Base-by-base conservation (phyloP, 1,139 yeast species). In the Yamadazyma dushanensis region DNA sequence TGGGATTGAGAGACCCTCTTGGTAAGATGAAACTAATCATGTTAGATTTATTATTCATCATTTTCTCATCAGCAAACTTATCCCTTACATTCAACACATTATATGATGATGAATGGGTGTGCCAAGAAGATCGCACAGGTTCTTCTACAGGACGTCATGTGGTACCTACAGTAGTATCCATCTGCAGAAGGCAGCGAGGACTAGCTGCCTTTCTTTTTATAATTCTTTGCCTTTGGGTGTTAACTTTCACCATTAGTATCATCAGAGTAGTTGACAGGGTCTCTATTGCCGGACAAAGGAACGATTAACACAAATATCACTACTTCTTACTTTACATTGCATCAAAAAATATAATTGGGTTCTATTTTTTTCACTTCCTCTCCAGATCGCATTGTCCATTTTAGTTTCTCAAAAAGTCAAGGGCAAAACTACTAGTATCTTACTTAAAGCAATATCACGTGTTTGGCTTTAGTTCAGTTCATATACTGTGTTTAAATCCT, bases 11-110 rank as follows among this genome's bases (percentile, higher is more conserved):
- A 45, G 80, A 86, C 45, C 95, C 96, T 0, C 67, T 78, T 46
- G 89, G 84, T 18, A 90, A 90, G 54, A 76, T 90, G 72, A 73
- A 88, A 51, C 73, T 89, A 40, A 71, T 78, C 38, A 69, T 89
- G 73, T 67, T 88, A 45, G 98, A 92, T 54, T 66, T 90, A 33
- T 63, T 90, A 24, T 88, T 92, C 59, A 87, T 92, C 45, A 88
- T 92, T n/a, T 86, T 90, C 53, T 80, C 90, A n/a, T 80, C 95
- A 33, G 96, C 97, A 2, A 90, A 89, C 56, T 61, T 90, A 40
- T 80, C 97, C 6, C 70, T 92, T 34, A 79, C 96, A 2, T 89
- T 89, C 61, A 83, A 88, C 55, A 83, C 96, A 1, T 66, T 90
- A 36, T 85, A 69, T 56, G 96, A 88, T 56, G 71, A 73, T 32